Base-by-base conservation (phyloP, 495 filamentous ascomycete species). In the Penicillium silybi region DNA sequence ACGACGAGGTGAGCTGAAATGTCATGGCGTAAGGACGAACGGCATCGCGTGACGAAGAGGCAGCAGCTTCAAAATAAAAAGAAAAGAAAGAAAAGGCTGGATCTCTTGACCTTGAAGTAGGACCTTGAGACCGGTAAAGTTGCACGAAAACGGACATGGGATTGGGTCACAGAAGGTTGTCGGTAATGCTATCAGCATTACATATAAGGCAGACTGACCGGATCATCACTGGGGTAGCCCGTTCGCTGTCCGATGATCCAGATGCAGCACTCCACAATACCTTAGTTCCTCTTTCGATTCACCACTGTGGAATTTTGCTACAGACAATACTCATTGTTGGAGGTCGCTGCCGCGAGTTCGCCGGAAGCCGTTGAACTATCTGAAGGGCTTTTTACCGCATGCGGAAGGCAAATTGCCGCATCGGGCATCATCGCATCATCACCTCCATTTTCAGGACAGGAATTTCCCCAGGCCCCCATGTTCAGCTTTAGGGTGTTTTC, bases 91-190 rank as follows among this genome's bases (percentile, higher is more conserved):
- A 27, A 16, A 47, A 27, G 58, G 15, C 27, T 49, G 58, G 64
- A 58, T 65, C 61, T 66, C 44, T 71, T 70, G 69, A 66, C 60
- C 58, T 59, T 60, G 42, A 67, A 69, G 58, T 67, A 63, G 35
- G 41, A n/a, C 44, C 43, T 26, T 19, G 54, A 25, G 48, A 20
- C 43, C 48, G 53, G 54, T 63, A 43, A 46, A 59, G 56, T 65
- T 53, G 64, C 59, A 68, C 59, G 71, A 63, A 73, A 73, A 67
- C 67, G 71, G 68, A 60, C 62, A 71, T 67, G 71, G 67, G 71
- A 59, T 57, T 54, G 48, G 57, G 60, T 69, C 66, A 71, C 60
- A 59, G 50, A 53, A 35, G 40, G 44, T 52, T 50, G 56, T 16
- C 41, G 51, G 41, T 32, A 26, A 64, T 65, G 60, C 42, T 60